Evolutionary conservation across 176 grass and related monocot species (phyloP), one percentile per base, ranked within the genome.

Genomic region (Saccharum spontaneum): DNA sequence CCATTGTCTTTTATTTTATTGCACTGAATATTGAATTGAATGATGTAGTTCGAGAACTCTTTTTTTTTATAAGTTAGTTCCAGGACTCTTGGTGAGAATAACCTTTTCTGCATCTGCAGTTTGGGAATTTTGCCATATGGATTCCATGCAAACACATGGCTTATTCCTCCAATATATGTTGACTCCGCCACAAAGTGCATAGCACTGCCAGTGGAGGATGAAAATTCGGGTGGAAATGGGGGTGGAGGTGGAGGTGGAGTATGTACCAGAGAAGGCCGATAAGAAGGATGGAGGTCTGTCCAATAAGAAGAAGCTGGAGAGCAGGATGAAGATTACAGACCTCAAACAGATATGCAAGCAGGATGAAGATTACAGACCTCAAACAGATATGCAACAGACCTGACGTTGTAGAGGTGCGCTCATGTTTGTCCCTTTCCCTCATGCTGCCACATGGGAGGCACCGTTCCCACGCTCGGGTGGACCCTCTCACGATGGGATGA

Each of bases 81-180:
- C 3, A 8, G 7, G 26, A 52, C 4, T 80, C 66, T 30, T 84
- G 26, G 74, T 31, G 43, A 20, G 16, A 15, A 82, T 60, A 78
- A 78, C 16, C 20, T 90, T 62, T 79, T 49, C 61, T 82, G 9
- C 69, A 59, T 80, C 62, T 79, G 73, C 75, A 96, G 97, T 99
- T 99, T 87, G 97, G 97, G 49, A 96, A 99, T 91, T 82, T 96
- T 45, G 18, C 97, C 97, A 1, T 98, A 91, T 54, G 93, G 97
- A 78, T 94, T 96, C 22, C 93, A 91, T 84, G 93, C 97, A 86
- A 96, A 95, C 84, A 92, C 97, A 87, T 99, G 97, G 93, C 90
- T 99, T 65, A 82, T 87, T 48, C 97, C 93, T 49, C 90, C 91
- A 59, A 33, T 94, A 92, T 82, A 34, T 34, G 45, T 94, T 26